Percentiles rank a stretch among this genome's conserved stretches.
phyloP scores from a whole-genome alignment of 2,329 filamentous ascomycete genomes.

The Sclerotinia minor region DNA sequence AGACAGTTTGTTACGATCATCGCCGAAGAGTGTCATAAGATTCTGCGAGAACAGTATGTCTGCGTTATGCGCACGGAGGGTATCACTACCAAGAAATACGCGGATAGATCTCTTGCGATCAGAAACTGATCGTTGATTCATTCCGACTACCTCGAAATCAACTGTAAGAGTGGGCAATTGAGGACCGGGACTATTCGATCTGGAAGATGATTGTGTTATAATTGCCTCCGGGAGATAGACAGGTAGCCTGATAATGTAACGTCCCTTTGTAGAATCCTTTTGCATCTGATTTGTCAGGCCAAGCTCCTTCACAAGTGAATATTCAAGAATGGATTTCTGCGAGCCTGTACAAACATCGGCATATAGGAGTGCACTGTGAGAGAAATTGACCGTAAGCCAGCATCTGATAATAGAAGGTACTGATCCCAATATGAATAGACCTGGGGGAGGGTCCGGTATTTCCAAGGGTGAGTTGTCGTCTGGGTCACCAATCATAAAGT shows the following conservation, averaged over 20 bases:
- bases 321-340: constrained; percentile 79
- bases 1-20: constrained; percentile 81
- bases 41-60: constrained; percentile 93
- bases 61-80: constrained; percentile 80
- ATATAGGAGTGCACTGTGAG: constrained; percentile 84
- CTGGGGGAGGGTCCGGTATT: constrained; percentile 74
- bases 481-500: constrained; percentile 62
- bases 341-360: constrained; percentile 92
- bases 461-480: constrained; percentile 70
- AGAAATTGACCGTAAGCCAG: constrained; percentile 89
- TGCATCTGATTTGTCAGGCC: constrained; percentile 67
- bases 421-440: constrained; percentile 80
- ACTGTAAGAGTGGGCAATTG: constrained; percentile 81
- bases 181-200: constrained; percentile 69
- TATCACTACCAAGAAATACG: constrained; percentile 87
- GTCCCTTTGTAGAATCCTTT: constrained; percentile 60
- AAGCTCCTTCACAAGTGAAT: constrained; percentile 71
- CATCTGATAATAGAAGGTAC: constrained; percentile 94
- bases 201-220: constrained; percentile 71
- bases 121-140: constrained; percentile 52
- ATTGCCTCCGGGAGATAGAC: constrained; percentile 92
- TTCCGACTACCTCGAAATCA: constrained; percentile 71
- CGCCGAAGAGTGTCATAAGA: constrained; percentile 81
- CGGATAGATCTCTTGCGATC: constrained; percentile 67
- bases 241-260: constrained; percentile 70